Evolutionary conservation across 1,284 basidiomycete genomes (phyloP), one percentile per base, ranked within the genome.

Genomic region (Tausonia pullulans): DNA sequence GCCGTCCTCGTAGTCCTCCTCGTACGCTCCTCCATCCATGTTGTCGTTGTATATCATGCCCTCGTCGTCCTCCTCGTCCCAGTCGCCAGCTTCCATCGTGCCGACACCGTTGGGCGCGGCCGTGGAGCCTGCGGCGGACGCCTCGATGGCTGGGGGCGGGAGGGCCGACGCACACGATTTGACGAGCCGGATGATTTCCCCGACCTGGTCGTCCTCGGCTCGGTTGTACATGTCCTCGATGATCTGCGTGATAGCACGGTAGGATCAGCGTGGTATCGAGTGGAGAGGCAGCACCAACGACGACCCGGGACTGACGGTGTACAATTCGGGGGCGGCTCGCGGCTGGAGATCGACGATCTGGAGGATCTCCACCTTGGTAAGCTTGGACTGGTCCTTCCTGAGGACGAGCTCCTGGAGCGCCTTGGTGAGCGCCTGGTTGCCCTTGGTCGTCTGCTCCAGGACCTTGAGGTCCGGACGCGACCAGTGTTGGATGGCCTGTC

Each of bases 271-370:
- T 10, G 14, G 10, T 16, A 52, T 46, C 13, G 14, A 13, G 41
- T 6, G 10, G 13, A 14, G 50, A 10, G 58, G 9, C 13, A 44
- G 57, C 27, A 11, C 13, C 27, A 27, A 27, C 27, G 27, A 27
- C 27, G 27, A 27, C 27, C 9, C 9, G 51, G 10, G 8, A n/a
- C 63, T 59, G 14, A 65, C 64, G 14, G 60, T 60, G 50, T 65
- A 65, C 4, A 65, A 56, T n/a, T 65, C 64, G 44, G 62, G 60
- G 27, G 60, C 49, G 5, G 64, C 58, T 13, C 55, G 55, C 3
- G 64, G 64, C 40, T 46, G 56, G 3, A 65, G 40, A 41, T 65
- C 64, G n/a, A 60, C 56, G 60, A 65, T 65, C 56, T 65, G 64
- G 3, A 65, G 60, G n/a, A 65, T 48, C 57, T 65, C 64, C 10